Percentiles rank a stretch among this genome's conserved stretches.
These are phyloP conservation scores for Sporisorium scitamineum DNA, from an alignment of 1,284 basidiomycete genomes.

Conservation along the genomic window DNA sequence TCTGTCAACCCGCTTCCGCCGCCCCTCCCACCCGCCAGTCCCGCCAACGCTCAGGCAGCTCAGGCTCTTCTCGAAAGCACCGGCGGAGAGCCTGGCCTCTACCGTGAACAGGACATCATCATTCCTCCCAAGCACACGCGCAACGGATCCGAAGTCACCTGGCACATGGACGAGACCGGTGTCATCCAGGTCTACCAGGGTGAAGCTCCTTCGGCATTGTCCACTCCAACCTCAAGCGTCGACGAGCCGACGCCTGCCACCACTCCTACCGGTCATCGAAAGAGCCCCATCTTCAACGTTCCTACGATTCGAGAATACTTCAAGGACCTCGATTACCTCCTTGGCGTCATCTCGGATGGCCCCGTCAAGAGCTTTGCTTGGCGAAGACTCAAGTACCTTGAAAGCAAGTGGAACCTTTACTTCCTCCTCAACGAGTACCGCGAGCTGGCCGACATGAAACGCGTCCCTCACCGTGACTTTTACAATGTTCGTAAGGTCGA, in stretches of 20 bases:
- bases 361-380: slow-evolving; percentile 97
- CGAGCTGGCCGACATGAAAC: slow-evolving; percentile 97
- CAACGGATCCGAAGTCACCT: slow-evolving; percentile 45
- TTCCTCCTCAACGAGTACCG: slow-evolving; percentile 91
- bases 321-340: slow-evolving; percentile 86
- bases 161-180: slow-evolving; percentile 62
- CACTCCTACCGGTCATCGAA: slow-evolving; percentile 18
- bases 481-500: slow-evolving; percentile 98
- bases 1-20: slow-evolving; percentile 61
- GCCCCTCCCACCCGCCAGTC: slow-evolving; percentile 64
- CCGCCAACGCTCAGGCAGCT: slow-evolving; percentile 65
- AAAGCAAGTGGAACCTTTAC: slow-evolving; percentile 97
- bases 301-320: slow-evolving; percentile 94
- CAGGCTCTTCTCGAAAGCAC: slow-evolving; percentile 65
- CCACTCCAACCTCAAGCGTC: slow-evolving; percentile 33
- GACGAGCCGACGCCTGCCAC: slow-evolving; percentile 30
- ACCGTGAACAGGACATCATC: slow-evolving; percentile 50
- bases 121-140: slow-evolving; percentile 51
- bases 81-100: slow-evolving; percentile 66
- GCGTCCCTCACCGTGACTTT: slow-evolving; percentile 82
- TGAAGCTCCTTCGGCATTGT: slow-evolving; percentile 27
- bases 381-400: slow-evolving; percentile 88
- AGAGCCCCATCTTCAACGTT: slow-evolving; percentile 78
- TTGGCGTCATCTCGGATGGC: slow-evolving; percentile 81
- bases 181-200: slow-evolving; percentile 65